phyloP scores from a whole-genome alignment of 2,329 filamentous ascomycete genomes.

The Chrysoporthe deuterocubensis region DNA sequence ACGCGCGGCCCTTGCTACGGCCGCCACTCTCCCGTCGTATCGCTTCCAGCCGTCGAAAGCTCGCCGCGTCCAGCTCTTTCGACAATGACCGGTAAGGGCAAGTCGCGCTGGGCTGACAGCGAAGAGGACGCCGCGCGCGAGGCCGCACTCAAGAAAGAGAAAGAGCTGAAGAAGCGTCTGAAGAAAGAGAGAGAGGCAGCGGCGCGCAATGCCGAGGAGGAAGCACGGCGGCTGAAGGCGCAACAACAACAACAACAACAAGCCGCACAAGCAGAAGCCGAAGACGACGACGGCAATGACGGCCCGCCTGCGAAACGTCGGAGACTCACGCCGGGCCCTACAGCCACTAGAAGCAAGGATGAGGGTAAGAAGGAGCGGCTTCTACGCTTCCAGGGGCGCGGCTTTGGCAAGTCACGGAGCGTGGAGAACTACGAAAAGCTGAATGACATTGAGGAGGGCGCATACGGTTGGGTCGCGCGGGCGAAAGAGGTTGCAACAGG shows the following conservation, averaged over 20 bases:
- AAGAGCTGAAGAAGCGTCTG: constrained; percentile 83
- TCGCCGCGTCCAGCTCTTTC: not conserved
- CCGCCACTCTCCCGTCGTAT: not conserved
- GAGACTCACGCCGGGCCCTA: constrained; percentile 56
- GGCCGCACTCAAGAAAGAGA: constrained; percentile 75
- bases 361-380: constrained; percentile 52
- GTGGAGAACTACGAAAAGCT: constrained; percentile 89
- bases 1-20: not conserved
- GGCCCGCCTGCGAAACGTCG: constrained; percentile 64
- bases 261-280: constrained; percentile 39
- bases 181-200: constrained; percentile 71
- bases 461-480: constrained; percentile 91
- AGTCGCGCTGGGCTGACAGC: constrained; percentile 87
- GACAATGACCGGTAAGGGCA: constrained; percentile 63
- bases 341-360: constrained; percentile 33
- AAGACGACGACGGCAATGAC: constrained; percentile 38
- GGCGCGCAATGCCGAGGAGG: constrained; percentile 67
- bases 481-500: constrained; percentile 76
- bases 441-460: constrained; percentile 97
- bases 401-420: constrained; percentile 73
- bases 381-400: constrained; percentile 70
- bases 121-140: constrained; percentile 79
- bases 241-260: not conserved
- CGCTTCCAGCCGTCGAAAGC: not conserved
- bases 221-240: constrained; percentile 6